Conservation (phyloP, 2,329 filamentous ascomycete genomes). For the Dactylellina parvicollis region DNA sequence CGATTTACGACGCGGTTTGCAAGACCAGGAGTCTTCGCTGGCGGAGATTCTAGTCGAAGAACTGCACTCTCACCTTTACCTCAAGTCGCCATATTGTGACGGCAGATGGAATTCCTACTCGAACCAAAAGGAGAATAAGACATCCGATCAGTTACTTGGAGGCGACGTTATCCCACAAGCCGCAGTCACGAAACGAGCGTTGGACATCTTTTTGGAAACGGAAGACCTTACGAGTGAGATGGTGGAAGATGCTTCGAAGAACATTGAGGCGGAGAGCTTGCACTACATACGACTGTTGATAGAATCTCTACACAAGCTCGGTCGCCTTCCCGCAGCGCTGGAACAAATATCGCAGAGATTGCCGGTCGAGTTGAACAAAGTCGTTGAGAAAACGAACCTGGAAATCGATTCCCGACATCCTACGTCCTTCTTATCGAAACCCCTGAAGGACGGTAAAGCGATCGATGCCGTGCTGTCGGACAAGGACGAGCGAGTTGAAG, state of each 20-base stretch:
- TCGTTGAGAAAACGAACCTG: conserved; percentile 93
- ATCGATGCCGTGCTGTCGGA: conserved; percentile 74
- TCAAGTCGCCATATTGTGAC: conserved; percentile 97
- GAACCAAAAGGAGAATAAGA: conserved; percentile 55
- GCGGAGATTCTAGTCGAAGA: conserved; percentile 98
- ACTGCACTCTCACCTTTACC: conserved; percentile 93
- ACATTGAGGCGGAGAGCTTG: conserved; percentile 94
- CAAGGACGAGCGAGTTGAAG: conserved; percentile 80
- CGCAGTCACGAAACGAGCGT: conserved; percentile 62
- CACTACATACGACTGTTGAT: conserved; percentile 88
- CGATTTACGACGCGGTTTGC: conserved; percentile 86
- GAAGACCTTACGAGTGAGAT: conserved; percentile 72
- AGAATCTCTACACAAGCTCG: conserved; percentile 89
- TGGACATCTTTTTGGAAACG: conserved; percentile 70
- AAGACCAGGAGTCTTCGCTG: conserved; percentile 89
- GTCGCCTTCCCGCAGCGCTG: conserved; percentile 82
- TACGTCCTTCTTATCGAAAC: conserved; percentile 67
- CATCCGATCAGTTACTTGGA: conserved; percentile 44
- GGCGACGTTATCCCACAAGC: conserved; percentile 35
- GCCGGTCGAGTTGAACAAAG: conserved; percentile 89
- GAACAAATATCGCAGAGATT: conserved; percentile 91
- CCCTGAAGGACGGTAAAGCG: conserved; percentile 63
- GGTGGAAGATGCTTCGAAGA: conserved; percentile 85
- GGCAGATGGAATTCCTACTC: conserved; percentile 87
- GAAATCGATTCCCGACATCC: conserved; percentile 94